Percentiles rank a stretch among this genome's conserved stretches.
Evolutionary conservation across 164 flowering plant genomes (phyloP).

Genomic region (Vitis cinerea): DNA sequence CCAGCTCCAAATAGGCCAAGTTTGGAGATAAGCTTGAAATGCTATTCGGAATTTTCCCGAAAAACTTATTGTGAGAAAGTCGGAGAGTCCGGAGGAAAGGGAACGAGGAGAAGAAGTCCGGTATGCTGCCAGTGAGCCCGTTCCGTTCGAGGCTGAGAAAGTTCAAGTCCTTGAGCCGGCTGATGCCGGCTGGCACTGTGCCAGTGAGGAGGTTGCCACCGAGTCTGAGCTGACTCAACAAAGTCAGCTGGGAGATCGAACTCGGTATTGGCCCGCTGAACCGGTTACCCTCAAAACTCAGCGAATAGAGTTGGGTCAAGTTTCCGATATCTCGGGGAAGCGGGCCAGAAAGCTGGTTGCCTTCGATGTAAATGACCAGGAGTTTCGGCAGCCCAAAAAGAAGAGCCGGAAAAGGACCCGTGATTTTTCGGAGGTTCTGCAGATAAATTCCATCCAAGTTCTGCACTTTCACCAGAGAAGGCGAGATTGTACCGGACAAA

Average conservation of each 20-base stretch:
- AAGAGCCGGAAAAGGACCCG: slow-evolving; percentile 54
- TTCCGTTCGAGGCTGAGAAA: slow-evolving; percentile 38
- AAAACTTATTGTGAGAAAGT: slow-evolving; percentile 47
- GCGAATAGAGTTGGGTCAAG: slow-evolving; percentile 27
- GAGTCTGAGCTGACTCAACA: slow-evolving; percentile 53
- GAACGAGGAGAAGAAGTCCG: slow-evolving; percentile 42
- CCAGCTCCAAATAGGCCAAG: slow-evolving; percentile 43
- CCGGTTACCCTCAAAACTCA: slow-evolving; percentile 46
- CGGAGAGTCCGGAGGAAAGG: slow-evolving; percentile 27
- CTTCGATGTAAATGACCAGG: slow-evolving; percentile 45
- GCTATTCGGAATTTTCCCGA: slow-evolving; percentile 50
- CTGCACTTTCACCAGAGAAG: slow-evolving; percentile 42
- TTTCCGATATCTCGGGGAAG: slow-evolving; percentile 43
- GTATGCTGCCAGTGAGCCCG: slow-evolving; percentile 50
- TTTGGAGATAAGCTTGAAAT: slow-evolving; percentile 45
- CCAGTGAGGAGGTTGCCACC: slow-evolving; percentile 54
- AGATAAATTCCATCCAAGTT: slow-evolving; percentile 43
- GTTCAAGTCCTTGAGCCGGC: slow-evolving; percentile 34
- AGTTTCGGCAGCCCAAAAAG: slow-evolving; percentile 45
- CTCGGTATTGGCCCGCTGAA: slow-evolving; percentile 61
- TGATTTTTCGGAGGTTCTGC: slow-evolving; percentile 35
- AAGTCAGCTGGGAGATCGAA: slow-evolving; percentile 46
- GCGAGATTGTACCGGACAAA: slow-evolving; percentile 62
- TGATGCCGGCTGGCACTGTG: slow-evolving; percentile 38
- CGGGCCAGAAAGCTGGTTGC: slow-evolving; percentile 52